Conservation (phyloP, 2,329 filamentous ascomycete genomes). For the Aspergillus cejpii region DNA sequence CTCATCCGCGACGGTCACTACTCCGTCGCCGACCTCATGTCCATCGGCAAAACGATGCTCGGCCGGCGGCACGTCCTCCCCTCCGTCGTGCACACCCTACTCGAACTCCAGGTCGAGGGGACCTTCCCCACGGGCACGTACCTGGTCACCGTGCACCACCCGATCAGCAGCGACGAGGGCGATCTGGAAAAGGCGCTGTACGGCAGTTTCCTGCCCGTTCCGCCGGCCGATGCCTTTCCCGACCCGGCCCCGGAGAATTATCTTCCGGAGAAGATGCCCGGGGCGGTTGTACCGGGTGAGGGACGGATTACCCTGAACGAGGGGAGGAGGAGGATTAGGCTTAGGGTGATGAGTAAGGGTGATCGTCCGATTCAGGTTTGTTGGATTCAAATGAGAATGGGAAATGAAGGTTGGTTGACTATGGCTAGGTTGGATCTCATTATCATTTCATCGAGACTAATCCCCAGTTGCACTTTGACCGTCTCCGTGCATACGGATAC, state of each 20-base stretch:
- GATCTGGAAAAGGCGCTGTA: slow-evolving; percentile 82
- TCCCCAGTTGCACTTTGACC: slow-evolving; percentile 81
- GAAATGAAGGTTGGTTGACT: background rate
- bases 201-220: slow-evolving; percentile 81
- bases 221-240: slow-evolving; percentile 61
- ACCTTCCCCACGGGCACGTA: slow-evolving; percentile 89
- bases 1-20: slow-evolving; percentile 95
- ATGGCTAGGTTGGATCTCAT: slow-evolving; percentile 66
- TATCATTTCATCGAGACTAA: slow-evolving; percentile 98
- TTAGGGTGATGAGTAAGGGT: slow-evolving; percentile 77
- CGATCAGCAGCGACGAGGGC: slow-evolving; percentile 77
- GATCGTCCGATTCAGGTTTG: slow-evolving; percentile 81
- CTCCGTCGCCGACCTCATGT: slow-evolving; percentile 88
- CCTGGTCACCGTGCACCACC: slow-evolving; percentile 88
- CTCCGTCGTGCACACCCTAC: slow-evolving; percentile 68
- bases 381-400: background rate
- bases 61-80: slow-evolving; percentile 87
- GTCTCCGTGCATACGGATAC: slow-evolving; percentile 72
- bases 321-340: slow-evolving; percentile 62
- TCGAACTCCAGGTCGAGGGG: slow-evolving; percentile 86
- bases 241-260: slow-evolving; percentile 60
- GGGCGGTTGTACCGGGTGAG: slow-evolving; percentile 66
- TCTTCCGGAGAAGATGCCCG: slow-evolving; percentile 62
- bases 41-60: slow-evolving; percentile 82
- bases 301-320: slow-evolving; percentile 64